Base-by-base conservation (phyloP, 768 basidiomycete species). In the Symmetrospora coprosmae region DNA sequence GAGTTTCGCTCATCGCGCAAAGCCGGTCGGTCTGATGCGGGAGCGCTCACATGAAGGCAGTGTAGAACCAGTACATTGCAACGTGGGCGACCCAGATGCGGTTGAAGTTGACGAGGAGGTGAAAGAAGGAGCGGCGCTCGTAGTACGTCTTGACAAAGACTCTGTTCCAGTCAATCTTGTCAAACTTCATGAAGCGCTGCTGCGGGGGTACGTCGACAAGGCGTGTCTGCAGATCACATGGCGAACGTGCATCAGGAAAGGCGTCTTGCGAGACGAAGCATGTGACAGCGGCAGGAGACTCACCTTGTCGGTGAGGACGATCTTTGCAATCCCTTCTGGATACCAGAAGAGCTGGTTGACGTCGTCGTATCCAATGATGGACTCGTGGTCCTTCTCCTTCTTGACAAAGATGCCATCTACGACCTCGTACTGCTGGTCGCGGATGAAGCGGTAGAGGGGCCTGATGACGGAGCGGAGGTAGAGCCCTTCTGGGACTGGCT, bases 281-380 rank as follows among this genome's bases (percentile, higher is more conserved):
- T 8, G 25, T 8, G 23, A 11, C 27, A 47, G 25, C 41, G 30
- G 27, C 49, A 25, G 33, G 52, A 49, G 40, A 63, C 71, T 41
- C 66, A 87, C 88, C 80, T 88, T 92, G 77, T 96, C 88, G 17
- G 75, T 79, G 39, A 96, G 78, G 2, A 82, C 80, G 68, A 99
- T 97, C 30, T 87, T 77, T 9, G 90, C 86, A 68, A 99, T 90
- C 31, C 94, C 94, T 65, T 99, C 94, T 2, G 92, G 94, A 72
- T 97, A 99, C 94, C 92, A 99, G 74, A 99, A 99, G 46, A 99
- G 75, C 72, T 99, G 92, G 71, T 99, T 99, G 64, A 97, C 85
- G 74, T 99, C 94, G 72, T 99, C 94, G 69, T 99, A 99, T 3
- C 94, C 94, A 69, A 99, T 92, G 68, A 96, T 90, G 63, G 82